These are phyloP conservation scores for Coemansia asiatica DNA, from an alignment of 192 early-diverging fungal species.

Conservation along the genomic window DNA sequence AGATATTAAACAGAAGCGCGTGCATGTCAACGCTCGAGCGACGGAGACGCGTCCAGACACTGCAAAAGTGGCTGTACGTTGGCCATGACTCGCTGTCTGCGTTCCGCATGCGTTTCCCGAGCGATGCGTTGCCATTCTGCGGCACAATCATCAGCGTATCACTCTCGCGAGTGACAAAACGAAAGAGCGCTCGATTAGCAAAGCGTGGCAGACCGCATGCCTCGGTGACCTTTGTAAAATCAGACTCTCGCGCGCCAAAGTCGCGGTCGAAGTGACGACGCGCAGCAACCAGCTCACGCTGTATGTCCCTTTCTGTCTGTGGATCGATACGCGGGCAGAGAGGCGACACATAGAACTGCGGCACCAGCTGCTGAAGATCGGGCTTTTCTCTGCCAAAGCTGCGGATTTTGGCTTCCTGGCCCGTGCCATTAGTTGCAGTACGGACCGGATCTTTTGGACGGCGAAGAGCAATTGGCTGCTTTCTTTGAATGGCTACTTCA, in stretches of 20 bases:
- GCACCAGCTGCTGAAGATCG: constrained; percentile 8
- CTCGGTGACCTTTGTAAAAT: constrained; percentile 57
- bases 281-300: constrained; percentile 35
- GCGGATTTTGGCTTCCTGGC: constrained; percentile 24
- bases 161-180: constrained; percentile 29
- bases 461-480: constrained; percentile 11
- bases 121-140: constrained; percentile 17
- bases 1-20: constrained; percentile 61
- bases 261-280: constrained; percentile 45
- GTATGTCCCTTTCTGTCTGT: constrained; percentile 18
- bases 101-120: constrained; percentile 46
- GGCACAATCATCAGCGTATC: constrained; percentile 6
- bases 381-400: constrained; percentile 5
- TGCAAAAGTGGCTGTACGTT: constrained; percentile 22
- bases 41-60: constrained; percentile 51
- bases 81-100: constrained; percentile 42
- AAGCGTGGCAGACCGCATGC: constrained; percentile 66
- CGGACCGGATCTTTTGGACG: constrained; percentile 19
- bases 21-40: constrained; percentile 48
- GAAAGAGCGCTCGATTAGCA: constrained; percentile 68
- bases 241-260: constrained; percentile 52
- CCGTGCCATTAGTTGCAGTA: constrained; percentile 1
- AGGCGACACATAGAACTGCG: constrained; percentile 43
- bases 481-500: not conserved
- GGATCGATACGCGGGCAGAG: constrained; percentile 26